Evolutionary conservation across 2,329 filamentous ascomycete genomes (phyloP).

Genomic region (Tolypocladium tropicale): DNA sequence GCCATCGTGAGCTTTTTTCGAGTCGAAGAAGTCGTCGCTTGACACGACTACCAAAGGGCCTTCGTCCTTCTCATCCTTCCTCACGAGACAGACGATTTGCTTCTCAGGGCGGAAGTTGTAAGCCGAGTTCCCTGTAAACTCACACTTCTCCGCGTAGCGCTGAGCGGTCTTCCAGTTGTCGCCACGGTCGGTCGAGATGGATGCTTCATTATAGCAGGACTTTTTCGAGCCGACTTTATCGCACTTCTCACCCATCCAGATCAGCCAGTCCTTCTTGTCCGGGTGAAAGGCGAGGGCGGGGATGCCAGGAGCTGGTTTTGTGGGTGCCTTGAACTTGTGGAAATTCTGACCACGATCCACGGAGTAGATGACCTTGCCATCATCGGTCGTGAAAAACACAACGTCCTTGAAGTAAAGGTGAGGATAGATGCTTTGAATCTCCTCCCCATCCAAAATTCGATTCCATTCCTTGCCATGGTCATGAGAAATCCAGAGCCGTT

Average conservation of each 20-base stretch:
- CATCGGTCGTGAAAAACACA: conserved; percentile 72
- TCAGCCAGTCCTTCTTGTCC: conserved; percentile 75
- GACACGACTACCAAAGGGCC: conserved; percentile 61
- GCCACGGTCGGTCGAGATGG: conserved; percentile 69
- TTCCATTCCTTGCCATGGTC: conserved; percentile 88
- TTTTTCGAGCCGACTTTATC: conserved; percentile 35
- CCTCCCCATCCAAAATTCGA: conserved; percentile 55
- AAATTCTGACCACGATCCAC: conserved; percentile 67
- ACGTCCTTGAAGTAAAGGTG: conserved; percentile 76
- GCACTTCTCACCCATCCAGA: conserved; percentile 77
- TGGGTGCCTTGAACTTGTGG: conserved; percentile 61
- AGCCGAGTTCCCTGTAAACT: conserved; percentile 64
- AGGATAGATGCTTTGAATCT: conserved; percentile 61
- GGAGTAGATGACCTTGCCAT: conserved; percentile 64
- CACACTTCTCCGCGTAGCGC: conserved; percentile 68
- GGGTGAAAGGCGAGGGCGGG: conserved; percentile 69
- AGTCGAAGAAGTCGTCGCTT: conserved; percentile 70
- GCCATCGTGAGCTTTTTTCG: conserved; percentile 42
- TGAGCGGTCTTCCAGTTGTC: conserved; percentile 67
- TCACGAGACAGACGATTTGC: conserved; percentile 48
- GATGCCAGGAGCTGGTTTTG: conserved; percentile 28
- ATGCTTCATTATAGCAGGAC: conserved; percentile 64
- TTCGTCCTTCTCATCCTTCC: conserved; percentile 46
- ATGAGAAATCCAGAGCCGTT: conserved; percentile 61
- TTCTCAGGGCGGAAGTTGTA: conserved; percentile 41